Conservation (phyloP, 2,329 filamentous ascomycete species). For the Chaetomiaceae sp. region DNA sequence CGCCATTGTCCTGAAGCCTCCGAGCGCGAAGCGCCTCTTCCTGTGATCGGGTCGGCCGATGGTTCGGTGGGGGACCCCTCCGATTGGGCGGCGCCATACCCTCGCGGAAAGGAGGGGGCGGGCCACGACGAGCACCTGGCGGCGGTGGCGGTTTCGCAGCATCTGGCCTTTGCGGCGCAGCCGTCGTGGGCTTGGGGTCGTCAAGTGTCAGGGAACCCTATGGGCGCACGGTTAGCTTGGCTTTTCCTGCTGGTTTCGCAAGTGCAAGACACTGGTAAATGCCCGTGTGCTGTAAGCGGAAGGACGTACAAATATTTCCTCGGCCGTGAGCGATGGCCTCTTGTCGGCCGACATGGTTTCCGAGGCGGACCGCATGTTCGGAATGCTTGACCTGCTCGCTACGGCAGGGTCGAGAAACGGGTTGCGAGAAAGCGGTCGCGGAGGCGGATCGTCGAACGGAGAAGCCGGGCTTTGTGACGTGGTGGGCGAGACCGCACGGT, state of each 20-base stretch:
- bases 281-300: not conserved
- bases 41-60: conserved; percentile 61
- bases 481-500: conserved; percentile 59
- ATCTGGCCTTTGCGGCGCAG: conserved; percentile 24
- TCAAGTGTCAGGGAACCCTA: conserved; percentile 66
- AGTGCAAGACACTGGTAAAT: not conserved
- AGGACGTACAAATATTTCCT: conserved; percentile 71
- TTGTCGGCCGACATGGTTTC: conserved; percentile 48
- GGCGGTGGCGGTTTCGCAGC: conserved; percentile 28
- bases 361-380: conserved; percentile 36
- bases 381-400: conserved; percentile 32
- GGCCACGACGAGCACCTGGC: conserved; percentile 37
- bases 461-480: conserved; percentile 40
- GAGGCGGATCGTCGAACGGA: conserved; percentile 55
- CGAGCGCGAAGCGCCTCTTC: conserved; percentile 58
- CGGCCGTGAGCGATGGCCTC: conserved; percentile 50
- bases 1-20: conserved; percentile 36
- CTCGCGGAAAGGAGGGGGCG: conserved; percentile 41
- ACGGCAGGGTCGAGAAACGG: conserved; percentile 61
- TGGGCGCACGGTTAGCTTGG: conserved; percentile 45
- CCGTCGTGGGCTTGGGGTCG: conserved; percentile 43
- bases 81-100: conserved; percentile 45
- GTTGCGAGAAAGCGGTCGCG: conserved; percentile 65
- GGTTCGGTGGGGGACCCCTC: conserved; percentile 41
- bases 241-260: conserved; percentile 16